Evolutionary conservation across 257 asterid species (phyloP), one percentile per base, ranked within the genome.

Genomic region (Nicotiana sylvestris): DNA sequence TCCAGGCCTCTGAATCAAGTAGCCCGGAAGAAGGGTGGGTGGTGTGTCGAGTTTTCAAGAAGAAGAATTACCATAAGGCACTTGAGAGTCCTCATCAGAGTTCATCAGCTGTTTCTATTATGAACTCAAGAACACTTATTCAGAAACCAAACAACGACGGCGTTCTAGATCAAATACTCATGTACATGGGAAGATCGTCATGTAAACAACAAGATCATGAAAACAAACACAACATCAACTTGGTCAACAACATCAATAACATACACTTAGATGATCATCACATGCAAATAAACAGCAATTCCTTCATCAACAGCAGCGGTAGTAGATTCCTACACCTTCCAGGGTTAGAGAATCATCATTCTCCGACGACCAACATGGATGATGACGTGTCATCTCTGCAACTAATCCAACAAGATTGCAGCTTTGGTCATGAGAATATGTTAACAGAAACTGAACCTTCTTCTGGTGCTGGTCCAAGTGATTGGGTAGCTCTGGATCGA

Each of bases 41-140:
- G 27, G 97, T 94, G 0, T 96, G 99, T 80, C 95, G 99, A 2
- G 99, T 96, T 9, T 96, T 96, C 93, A 96, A 93, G 95, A 96
- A 96, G 94, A 96, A 96, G 77, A 96, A 94, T 84, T 96, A 92
- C 86, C 98, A 92, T 84, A 95, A 92, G 80, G 87, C 98, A 1
- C 25, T 90, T 25, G 98, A 92, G 30, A 85, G 86, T 80, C 88
- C 86, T 61, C 90, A 80, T 58, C 65, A 68, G 57, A 58, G 25
- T 5, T 74, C 93, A 83, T 69, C 91, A 10, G 1, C 79, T 16
- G 76, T 25, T 25, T 68, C 93, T 9, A 82, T 49, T 9, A 82
- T 56, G 80, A 67, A 83, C 27, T 65, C 87, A 21, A 76, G 76
- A 29, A 64, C 35, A 33, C 70, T 43, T 3, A 67, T 57, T 29